These are phyloP conservation scores for Cladorrhinum sp. DNA, from an alignment of 2,329 filamentous ascomycete genomes.

Conservation along the genomic window DNA sequence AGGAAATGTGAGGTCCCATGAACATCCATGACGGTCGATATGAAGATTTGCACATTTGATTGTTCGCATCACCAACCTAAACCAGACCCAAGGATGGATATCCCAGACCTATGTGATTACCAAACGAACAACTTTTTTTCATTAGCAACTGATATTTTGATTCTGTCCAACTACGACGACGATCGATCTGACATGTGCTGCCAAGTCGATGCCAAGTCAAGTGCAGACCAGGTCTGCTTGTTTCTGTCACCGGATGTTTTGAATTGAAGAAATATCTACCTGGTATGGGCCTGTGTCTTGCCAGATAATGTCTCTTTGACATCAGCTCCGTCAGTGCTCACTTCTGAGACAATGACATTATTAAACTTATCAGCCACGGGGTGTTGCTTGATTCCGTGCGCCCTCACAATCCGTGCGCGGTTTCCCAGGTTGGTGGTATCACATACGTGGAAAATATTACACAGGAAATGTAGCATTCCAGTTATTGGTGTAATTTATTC, in stretches of 20 bases:
- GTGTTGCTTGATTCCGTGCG: too few relatives aligned
- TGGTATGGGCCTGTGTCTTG: too few relatives aligned
- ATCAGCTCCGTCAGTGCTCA: not conserved
- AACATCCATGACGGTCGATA: not conserved
- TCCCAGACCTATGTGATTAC: too few relatives aligned
- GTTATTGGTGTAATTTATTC: not conserved
- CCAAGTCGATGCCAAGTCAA: conserved; percentile 19
- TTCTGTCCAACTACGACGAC: not conserved
- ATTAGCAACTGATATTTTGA: too few relatives aligned
- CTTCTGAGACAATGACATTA: not conserved
- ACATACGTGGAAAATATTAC: too few relatives aligned
- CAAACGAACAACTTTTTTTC: too few relatives aligned
- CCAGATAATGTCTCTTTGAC: not conserved
- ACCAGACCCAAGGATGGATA: not conserved
- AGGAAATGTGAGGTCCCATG: too few relatives aligned
- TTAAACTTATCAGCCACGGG: not conserved
- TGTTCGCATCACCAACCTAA: not conserved
- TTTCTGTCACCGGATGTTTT: not conserved
- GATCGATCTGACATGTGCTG: conserved; percentile 10
- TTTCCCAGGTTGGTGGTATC: too few relatives aligned
- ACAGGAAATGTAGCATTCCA: not conserved
- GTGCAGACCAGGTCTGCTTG: conserved; percentile 14
- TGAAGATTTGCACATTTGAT: not conserved
- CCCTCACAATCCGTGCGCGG: too few relatives aligned
- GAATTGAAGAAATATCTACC: not conserved